These are phyloP conservation scores for Pachyrhizus erosus DNA, from an alignment of 306 rosid genomes.

Conservation along the genomic window DNA sequence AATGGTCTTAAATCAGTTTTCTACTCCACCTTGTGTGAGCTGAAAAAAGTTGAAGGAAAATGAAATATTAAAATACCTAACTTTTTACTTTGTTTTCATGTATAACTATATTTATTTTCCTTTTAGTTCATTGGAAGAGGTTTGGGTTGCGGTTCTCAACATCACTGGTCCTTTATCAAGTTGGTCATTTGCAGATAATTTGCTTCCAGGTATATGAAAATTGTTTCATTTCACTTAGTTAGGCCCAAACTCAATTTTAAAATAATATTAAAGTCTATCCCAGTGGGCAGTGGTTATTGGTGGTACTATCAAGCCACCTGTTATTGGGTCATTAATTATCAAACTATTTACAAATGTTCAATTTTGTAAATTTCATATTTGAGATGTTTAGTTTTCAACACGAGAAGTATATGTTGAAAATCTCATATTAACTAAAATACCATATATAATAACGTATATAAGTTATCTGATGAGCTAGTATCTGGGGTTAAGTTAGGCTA, in stretches of 20 bases:
- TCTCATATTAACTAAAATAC: neutral
- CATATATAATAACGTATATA: no score
- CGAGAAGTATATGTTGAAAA: neutral
- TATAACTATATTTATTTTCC: constrained; percentile 33
- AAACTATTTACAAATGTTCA: neutral
- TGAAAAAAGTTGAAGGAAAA: neutral
- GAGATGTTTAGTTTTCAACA: neutral
- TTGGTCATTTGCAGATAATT: constrained; percentile 94
- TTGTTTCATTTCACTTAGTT: neutral
- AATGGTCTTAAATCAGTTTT: neutral
- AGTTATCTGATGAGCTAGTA: neutral
- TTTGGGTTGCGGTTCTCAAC: constrained; percentile 92
- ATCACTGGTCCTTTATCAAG: constrained; percentile 96
- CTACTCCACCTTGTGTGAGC: neutral
- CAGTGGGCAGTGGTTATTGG: neutral
- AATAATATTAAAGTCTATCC: neutral
- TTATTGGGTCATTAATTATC: neutral
- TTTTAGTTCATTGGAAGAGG: constrained; percentile 83
- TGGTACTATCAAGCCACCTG: neutral
- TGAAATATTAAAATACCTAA: neutral
- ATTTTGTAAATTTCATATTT: neutral
- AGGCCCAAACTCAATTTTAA: neutral
- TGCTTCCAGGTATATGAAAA: constrained; percentile 72
- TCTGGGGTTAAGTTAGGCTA: neutral
- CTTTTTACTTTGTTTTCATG: neutral